Percentiles rank a stretch among this genome's conserved stretches.
Conservation (phyloP, 441 rosid genomes). For the Gossypium schwendimanii region DNA sequence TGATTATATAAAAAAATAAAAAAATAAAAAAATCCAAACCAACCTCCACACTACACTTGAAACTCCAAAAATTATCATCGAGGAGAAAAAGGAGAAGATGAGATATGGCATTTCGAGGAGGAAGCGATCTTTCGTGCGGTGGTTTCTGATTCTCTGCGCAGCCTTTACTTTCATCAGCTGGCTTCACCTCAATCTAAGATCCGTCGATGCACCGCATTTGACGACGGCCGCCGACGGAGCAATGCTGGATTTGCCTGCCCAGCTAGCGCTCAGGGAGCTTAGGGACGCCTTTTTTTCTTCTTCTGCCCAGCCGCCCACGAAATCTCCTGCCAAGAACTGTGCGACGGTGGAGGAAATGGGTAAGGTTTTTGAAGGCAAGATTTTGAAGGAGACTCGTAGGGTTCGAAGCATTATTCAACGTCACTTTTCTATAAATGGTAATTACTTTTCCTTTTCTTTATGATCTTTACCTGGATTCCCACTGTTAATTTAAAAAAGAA, state of each 20-base stretch:
- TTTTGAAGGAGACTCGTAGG: constrained; percentile 49
- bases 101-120: constrained; percentile 37
- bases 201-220: constrained; percentile 38
- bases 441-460: not conserved
- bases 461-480: not conserved
- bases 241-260: constrained; percentile 1
- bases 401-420: constrained; percentile 50
- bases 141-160: constrained; percentile 29
- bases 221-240: not conserved
- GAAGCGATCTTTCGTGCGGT: constrained; percentile 36
- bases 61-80: not conserved
- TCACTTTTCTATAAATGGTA: constrained; percentile 63
- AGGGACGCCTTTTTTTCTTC: not conserved
- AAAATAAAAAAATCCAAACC: not conserved
- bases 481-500: not conserved
- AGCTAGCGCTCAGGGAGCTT: not conserved
- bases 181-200: constrained; percentile 48
- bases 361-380: constrained; percentile 39
- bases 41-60: not conserved
- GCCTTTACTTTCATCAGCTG: constrained; percentile 44
- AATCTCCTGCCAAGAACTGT: constrained; percentile 33
- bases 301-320: not conserved
- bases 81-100: constrained; percentile 18
- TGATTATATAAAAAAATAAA: too few species aligned
- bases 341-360: constrained; percentile 96